Base-by-base conservation (phyloP, 371 early-diverging fungal genomes). In the Mortierella sp. region DNA sequence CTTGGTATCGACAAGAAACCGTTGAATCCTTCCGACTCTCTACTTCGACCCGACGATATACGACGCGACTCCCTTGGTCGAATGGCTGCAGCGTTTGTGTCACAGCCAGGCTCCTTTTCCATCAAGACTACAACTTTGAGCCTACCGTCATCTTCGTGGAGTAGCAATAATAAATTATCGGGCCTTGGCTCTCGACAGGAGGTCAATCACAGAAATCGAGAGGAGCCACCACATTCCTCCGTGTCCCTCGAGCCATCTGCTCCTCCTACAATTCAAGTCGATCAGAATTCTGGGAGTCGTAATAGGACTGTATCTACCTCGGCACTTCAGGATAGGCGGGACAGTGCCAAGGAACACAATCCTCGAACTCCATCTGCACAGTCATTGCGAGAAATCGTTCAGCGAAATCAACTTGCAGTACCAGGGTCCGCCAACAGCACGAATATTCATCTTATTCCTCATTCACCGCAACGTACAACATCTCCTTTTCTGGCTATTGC, bases 61-160 rank as follows among this genome's bases (percentile, higher is more conserved):
- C 21, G 75, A 22, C 71, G 80, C 1, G 68, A 65, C 43, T 74
- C 80, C 24, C 33, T 68, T 2, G 74, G 75, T n/a, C 74, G 80
- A 6, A 79, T 79, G 75, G 80, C 80, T 15, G 75, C 80, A 7
- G 75, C 80, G 0, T 79, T 79, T 52, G 64, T 63, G 9, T 67
- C 80, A 8, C 80, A 79, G 62, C 75, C 80, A 0, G 80, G 80
- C 3, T 58, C 80, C 4, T 79, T 79, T 15, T 61, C 71, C 7
- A 79, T 79, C 19, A 45, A 67, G 61, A 79, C 79, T 4, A 16
- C 55, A 11, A 32, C 63, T 40, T n/a, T 33, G 22, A 24, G 59
- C 2, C 10, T 45, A 16, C 58, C 65, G 0, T 16, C 10, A 15
- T 38, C 59, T 16, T n/a, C 19, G 13, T 2, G 33, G 33, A 32